These are phyloP conservation scores for Psidium guajava DNA, from an alignment of 345 rosid genomes.

Conservation along the genomic window DNA sequence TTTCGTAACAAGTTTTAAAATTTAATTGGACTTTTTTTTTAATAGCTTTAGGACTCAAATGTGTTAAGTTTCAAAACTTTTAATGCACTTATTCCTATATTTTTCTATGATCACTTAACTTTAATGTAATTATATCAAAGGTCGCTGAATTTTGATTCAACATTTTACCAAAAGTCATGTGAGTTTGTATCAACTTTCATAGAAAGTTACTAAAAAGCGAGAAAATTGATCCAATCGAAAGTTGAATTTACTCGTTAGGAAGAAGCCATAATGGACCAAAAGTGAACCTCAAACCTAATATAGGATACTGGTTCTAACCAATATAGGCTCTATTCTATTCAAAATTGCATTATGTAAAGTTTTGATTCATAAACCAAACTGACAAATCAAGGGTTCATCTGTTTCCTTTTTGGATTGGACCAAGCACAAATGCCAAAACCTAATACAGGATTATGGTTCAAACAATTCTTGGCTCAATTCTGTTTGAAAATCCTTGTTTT, in stretches of 20 bases:
- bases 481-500: background rate
- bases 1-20: too few species aligned
- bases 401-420: background rate
- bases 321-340: background rate
- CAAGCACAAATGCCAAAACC: background rate
- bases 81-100: too few species aligned
- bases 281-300: background rate
- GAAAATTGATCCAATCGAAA: background rate
- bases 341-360: background rate
- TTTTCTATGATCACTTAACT: background rate
- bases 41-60: too few species aligned
- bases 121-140: background rate
- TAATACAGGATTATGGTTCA: background rate
- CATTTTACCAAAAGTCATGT: background rate
- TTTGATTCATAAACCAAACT: background rate
- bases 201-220: background rate
- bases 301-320: background rate
- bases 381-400: background rate
- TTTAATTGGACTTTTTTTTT: too few species aligned
- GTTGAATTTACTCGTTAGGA: background rate
- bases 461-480: background rate
- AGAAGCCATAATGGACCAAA: background rate
- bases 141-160: background rate
- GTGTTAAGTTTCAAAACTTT: too few species aligned
- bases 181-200: too few species aligned